Base-by-base conservation (phyloP, 768 basidiomycete genomes). In the Lactifluus pinguis region DNA sequence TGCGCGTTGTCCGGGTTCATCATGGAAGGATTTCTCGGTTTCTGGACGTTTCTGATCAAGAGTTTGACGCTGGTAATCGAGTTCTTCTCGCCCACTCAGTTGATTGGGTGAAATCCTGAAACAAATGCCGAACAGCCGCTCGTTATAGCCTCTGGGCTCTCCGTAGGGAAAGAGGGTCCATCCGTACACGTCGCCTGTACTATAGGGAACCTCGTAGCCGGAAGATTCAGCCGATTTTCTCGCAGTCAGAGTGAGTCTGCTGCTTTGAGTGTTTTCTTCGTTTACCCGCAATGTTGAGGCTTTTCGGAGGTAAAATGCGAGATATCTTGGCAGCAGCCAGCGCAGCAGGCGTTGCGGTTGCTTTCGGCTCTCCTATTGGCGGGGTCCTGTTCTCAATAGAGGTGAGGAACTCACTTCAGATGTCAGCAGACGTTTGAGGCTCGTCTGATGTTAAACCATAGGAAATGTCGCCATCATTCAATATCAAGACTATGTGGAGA, bases 401-500 rank as follows among this genome's bases (percentile, higher is more conserved):
- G 80, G 92, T 91, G 64, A 49, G 72, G 42, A n/a, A 14, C 3
- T 47, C 69, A n/a, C 49, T 42, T 6, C 38, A 51, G 19, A 6
- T 5, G 11, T 42, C 21, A 19, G 41, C 3, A 4, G 32, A 42
- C 51, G 8, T 32, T 25, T 32, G 25, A 5, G 8, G 19, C 47
- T 57, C 41, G 49, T 52, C 21, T 54, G 32, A 64, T 30, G 32
- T n/a, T 14, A 10, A 50, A n/a, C 9, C 30, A 13, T 68, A 95
- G 92, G 97, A 99, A 83, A 99, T 99, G 97, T 95, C 92, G 72
- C 89, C 93, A 71, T 87, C 84, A 42, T 98, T 98, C 72, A 95
- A 89, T 59, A 95, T 95, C 74, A 88, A 92, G 73, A 98, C 95
- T 5, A 97, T 98, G 93, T 98, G 95, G 95, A 80, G 87, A 68